These are phyloP conservation scores for Tripterygium wilfordii DNA, from an alignment of 177 flowering plant species.

Conservation along the genomic window DNA sequence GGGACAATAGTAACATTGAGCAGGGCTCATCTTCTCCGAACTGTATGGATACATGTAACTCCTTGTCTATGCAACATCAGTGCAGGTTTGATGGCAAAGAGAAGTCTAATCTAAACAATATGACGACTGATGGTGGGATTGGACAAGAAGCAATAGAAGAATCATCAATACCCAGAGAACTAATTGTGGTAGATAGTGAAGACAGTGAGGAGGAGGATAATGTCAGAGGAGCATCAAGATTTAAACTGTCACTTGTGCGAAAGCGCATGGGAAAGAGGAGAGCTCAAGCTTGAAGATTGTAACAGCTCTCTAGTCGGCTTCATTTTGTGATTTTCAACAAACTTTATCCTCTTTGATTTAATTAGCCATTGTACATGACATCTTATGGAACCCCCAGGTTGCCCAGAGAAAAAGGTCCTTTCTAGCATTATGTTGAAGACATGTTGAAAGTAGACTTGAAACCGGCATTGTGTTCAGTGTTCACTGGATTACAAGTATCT, in stretches of 20 bases:
- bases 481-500: too few species aligned
- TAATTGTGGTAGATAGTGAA: slow-evolving; percentile 80
- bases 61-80: slow-evolving; percentile 7
- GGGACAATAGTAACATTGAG: slow-evolving; percentile 3
- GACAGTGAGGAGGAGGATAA: slow-evolving; percentile 63
- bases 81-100: slow-evolving; percentile 5
- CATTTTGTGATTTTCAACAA: too few species aligned
- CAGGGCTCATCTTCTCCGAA: slow-evolving; percentile 1
- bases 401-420: too few species aligned
- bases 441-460: too few species aligned
- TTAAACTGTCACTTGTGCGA: slow-evolving; percentile 30
- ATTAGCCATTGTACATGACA: too few species aligned
- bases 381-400: too few species aligned
- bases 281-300: slow-evolving; percentile 11
- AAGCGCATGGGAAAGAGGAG: slow-evolving; percentile 32
- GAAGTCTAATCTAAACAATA: slow-evolving; percentile 8
- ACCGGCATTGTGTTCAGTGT: too few species aligned
- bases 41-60: slow-evolving; percentile 1
- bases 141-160: slow-evolving; percentile 11
- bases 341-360: too few species aligned
- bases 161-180: slow-evolving; percentile 17
- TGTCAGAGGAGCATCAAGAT: slow-evolving; percentile 21
- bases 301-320: not conserved
- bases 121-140: not conserved
- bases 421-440: too few species aligned